A percentile compares a stretch with the other conserved stretches of the same genome.
These are phyloP conservation scores for Byssochlamys sp. DNA, from an alignment of 2,329 filamentous ascomycete genomes.

Conservation along the genomic window DNA sequence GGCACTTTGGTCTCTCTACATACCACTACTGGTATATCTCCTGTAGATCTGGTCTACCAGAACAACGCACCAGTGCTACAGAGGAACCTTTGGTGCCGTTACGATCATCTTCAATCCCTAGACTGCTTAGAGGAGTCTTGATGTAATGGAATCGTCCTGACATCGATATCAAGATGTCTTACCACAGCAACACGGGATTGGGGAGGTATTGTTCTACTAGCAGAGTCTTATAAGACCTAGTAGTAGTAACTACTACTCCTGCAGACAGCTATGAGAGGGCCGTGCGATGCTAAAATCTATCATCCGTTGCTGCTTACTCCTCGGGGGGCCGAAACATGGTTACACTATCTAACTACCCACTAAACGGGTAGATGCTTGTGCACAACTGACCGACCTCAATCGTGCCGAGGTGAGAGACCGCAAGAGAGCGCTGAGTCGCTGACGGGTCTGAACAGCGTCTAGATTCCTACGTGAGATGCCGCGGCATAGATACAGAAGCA, in stretches of 20 bases:
- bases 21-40: neutral
- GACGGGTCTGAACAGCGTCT: neutral
- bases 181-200: neutral
- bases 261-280: neutral
- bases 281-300: neutral
- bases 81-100: neutral
- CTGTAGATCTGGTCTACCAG: neutral
- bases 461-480: neutral
- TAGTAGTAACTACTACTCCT: neutral
- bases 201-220: neutral
- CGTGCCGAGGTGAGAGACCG: neutral
- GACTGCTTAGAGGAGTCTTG: too few species aligned
- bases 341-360: neutral
- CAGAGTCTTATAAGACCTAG: neutral
- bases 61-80: neutral
- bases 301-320: neutral
- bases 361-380: neutral
- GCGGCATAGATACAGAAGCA: neutral
- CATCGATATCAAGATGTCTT: neutral
- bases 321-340: neutral
- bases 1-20: neutral
- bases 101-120: too few species aligned
- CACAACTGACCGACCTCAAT: neutral
- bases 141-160: neutral
- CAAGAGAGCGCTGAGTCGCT: neutral